A percentile compares a stretch with the other conserved stretches of the same genome.
Conservation (phyloP, 345 rosid species). For the Arabis alpina region DNA sequence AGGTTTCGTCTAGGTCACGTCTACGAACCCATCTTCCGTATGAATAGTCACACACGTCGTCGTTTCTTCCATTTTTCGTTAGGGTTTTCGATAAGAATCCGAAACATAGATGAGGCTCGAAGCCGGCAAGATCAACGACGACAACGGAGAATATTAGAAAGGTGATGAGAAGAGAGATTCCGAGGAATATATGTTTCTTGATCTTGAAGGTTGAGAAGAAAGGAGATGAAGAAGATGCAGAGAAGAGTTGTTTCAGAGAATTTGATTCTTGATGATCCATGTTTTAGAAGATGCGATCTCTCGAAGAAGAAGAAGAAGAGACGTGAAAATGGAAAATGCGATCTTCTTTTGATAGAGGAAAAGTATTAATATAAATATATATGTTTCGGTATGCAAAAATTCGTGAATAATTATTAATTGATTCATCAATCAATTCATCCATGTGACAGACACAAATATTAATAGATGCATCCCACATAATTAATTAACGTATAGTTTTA, state of each 20-base stretch:
- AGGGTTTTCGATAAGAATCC: conserved; percentile 19
- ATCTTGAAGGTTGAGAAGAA: conserved; percentile 28
- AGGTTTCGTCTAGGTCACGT: conserved; percentile 39
- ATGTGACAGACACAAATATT: conserved; percentile 34
- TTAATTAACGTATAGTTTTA: conserved; percentile 6
- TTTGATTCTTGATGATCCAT: conserved; percentile 40
- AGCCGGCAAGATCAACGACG: conserved; percentile 28
- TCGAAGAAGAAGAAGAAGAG: not conserved
- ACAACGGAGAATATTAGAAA: conserved; percentile 37
- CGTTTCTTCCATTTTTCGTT: not conserved
- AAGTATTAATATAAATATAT: conserved; percentile 23
- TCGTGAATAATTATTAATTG: conserved; percentile 16
- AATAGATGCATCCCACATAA: conserved; percentile 33
- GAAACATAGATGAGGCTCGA: conserved; percentile 41
- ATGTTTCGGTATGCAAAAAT: conserved; percentile 33
- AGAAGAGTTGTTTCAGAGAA: conserved; percentile 26
- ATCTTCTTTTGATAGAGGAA: conserved; percentile 32
- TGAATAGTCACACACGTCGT: conserved; percentile 57
- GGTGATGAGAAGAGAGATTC: conserved; percentile 33
- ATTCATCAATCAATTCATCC: conserved; percentile 38
- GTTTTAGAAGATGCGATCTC: not conserved
- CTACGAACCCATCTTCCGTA: conserved; percentile 68
- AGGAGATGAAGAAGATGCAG: conserved; percentile 31
- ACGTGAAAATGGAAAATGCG: conserved; percentile 27
- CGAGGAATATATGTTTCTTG: conserved; percentile 34